Evolutionary conservation across 1,139 yeast genomes (phyloP), one percentile per base, ranked within the genome.

Genomic region (Candida neerlandica): DNA sequence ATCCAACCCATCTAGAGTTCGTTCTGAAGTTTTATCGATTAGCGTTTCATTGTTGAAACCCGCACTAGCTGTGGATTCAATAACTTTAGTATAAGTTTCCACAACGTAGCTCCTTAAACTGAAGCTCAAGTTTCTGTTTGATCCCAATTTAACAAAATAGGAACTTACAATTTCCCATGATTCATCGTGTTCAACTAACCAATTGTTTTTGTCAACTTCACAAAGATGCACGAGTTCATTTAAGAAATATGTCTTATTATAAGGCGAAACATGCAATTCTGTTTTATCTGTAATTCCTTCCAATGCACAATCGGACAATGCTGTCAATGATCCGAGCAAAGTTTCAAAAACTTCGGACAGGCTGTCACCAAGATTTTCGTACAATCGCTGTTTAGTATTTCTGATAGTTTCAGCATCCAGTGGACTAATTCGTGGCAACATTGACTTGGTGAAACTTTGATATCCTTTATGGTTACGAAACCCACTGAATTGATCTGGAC

Each of bases 361-460:
- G 55, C 82, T 86, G 5, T 76, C 77, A 38, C 67, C 70, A 2
- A 92, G 77, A 47, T 87, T 83, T 37, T 85, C 91, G 45, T 80
- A 68, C 38, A 91, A 70, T 54, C 84, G 85, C n/a, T 69, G 66
- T 29, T 84, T 66, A 0, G 91, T 80, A 14, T 63, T 66, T 45
- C 83, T 86, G 21, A 89, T 75, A 1, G 80, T 76, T 7, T 67
- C 64, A 18, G 80, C 61, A 51, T 88, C 96, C 41, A 65, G 69
- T 16, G 64, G 56, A 1, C 64, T 58, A 26, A 78, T 58, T 35
- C 60, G 66, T 0, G 73, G 67, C 19, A 57, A 43, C 52, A 55
- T 52, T 2, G 57, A 55, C 12, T 66, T 70, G 3, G 62, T 56
- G 16, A 55, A 50, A 34, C 51, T 54, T 27, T 59, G 64, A 42